Evolutionary conservation across 1,139 yeast species (phyloP), one percentile per base, ranked within the genome.

Genomic region (Hyphopichia fennica): DNA sequence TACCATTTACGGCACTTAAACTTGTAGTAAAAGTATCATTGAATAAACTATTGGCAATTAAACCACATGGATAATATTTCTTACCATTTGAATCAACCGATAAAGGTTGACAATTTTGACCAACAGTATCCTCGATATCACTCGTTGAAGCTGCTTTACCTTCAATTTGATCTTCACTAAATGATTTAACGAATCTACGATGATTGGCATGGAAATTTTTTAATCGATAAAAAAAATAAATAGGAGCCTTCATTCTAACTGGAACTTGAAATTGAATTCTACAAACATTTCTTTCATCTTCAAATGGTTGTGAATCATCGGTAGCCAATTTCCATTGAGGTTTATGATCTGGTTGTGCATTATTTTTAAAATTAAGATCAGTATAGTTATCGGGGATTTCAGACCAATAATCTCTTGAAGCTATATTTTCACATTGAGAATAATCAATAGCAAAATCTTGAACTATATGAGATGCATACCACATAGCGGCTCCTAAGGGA

Each of bases 181-280:
- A 90, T 4, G 96, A 87, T 60, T 87, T 84, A 35, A 87, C 99
- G 63, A 79, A 93, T 57, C 98, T 82, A 62, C 99, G 84, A 65
- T 93, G 99, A 67, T 93, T 93, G 42, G 95, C 95, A 63, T 86
- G 81, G 63, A 93, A 93, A 52, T 86, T 83, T 47, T 90, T 83
- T 52, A 93, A 67, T 53, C 88, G 76, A 72, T 93, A 93, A 62
- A 84, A 89, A 50, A 89, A 65, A 56, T 78, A 89, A 33, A 91
- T 79, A 3, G 96, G 95, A 2, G 85, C 82, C 35, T 84, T 82
- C 62, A 93, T 71, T 35, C 78, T 81, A 40, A 79, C 70, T 19
- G 96, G 95, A n/a, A 87, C 75, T 41, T 81, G 77, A 59, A 93
- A 91, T 62, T 87, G 89, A 42, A 93, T 64, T 45, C 77, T 72